These are phyloP conservation scores for Xerocomus amazonicus DNA, from an alignment of 1,284 basidiomycete genomes.

Conservation along the genomic window DNA sequence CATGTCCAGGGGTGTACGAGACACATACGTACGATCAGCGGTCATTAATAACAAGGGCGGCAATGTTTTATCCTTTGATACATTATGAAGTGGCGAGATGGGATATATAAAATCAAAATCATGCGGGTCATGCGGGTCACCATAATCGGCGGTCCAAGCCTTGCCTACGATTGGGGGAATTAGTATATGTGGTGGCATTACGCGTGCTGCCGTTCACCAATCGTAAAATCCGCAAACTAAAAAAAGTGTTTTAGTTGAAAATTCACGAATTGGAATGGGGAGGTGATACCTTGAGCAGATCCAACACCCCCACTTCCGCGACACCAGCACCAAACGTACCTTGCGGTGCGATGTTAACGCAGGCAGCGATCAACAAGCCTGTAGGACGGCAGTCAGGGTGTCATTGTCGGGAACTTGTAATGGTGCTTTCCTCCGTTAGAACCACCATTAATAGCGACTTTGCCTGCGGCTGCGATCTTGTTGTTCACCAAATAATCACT, in stretches of 20 bases:
- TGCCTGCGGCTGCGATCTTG: slow-evolving; percentile 67
- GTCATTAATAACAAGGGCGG: slow-evolving; percentile 72
- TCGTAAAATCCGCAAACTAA: slow-evolving; percentile 75
- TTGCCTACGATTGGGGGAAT: slow-evolving; percentile 42
- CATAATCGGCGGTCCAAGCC: slow-evolving; percentile 81
- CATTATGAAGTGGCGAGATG: slow-evolving; percentile 75
- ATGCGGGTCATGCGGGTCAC: slow-evolving; percentile 68
- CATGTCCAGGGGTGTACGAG: background rate
- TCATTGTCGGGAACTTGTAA: background rate
- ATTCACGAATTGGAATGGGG: background rate
- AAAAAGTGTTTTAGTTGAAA: slow-evolving; percentile 6
- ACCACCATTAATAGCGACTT: slow-evolving; percentile 75
- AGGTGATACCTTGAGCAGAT: slow-evolving; percentile 65
- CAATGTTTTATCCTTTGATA: slow-evolving; percentile 55
- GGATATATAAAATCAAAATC: slow-evolving; percentile 83
- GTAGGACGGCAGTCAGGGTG: slow-evolving; percentile 10
- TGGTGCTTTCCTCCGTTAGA: slow-evolving; percentile 66
- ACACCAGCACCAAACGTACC: slow-evolving; percentile 78
- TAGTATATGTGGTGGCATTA: too few species aligned
- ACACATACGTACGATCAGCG: slow-evolving; percentile 62
- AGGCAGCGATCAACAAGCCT: slow-evolving; percentile 78
- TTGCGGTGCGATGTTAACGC: slow-evolving; percentile 74
- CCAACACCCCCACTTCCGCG: slow-evolving; percentile 78
- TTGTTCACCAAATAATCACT: slow-evolving; percentile 72
- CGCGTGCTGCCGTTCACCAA: slow-evolving; percentile 41